These are phyloP conservation scores for Schizosaccharomyces cryophilus DNA, from an alignment of 805 yeast genomes.

Conservation along the genomic window DNA sequence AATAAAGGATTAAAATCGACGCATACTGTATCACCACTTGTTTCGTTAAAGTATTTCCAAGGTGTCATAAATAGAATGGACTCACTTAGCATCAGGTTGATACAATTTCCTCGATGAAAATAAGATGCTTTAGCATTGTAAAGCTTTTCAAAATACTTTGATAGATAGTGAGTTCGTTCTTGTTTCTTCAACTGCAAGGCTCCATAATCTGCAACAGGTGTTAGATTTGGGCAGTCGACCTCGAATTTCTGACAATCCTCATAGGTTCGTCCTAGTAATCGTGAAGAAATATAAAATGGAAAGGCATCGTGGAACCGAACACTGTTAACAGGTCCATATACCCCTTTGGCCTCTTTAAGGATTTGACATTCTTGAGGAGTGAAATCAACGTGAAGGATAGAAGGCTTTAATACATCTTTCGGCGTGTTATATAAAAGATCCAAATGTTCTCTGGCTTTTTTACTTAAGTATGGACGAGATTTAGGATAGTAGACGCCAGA, in stretches of 20 bases:
- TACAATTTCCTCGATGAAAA: neutral
- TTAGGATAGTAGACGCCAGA: neutral
- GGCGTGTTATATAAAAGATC: neutral
- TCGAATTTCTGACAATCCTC: neutral
- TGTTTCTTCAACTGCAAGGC: neutral
- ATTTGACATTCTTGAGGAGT: neutral
- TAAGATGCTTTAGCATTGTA: neutral
- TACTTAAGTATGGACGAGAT: neutral
- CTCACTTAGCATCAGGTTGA: neutral
- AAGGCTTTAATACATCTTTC: neutral
- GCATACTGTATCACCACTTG: conserved; percentile 1
- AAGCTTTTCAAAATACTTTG: neutral
- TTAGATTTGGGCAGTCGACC: neutral
- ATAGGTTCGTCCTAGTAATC: neutral
- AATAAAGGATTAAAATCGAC: neutral
- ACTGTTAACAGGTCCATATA: neutral
- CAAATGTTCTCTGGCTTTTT: neutral
- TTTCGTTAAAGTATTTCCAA: neutral
- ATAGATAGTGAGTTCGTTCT: neutral
- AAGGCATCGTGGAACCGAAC: neutral
- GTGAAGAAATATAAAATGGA: neutral
- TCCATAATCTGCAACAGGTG: neutral
- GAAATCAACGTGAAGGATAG: neutral
- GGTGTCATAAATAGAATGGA: neutral
- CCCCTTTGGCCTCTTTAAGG: neutral